Evolutionary conservation across 768 basidiomycete genomes (phyloP).

Genomic region (Suillus spraguei): DNA sequence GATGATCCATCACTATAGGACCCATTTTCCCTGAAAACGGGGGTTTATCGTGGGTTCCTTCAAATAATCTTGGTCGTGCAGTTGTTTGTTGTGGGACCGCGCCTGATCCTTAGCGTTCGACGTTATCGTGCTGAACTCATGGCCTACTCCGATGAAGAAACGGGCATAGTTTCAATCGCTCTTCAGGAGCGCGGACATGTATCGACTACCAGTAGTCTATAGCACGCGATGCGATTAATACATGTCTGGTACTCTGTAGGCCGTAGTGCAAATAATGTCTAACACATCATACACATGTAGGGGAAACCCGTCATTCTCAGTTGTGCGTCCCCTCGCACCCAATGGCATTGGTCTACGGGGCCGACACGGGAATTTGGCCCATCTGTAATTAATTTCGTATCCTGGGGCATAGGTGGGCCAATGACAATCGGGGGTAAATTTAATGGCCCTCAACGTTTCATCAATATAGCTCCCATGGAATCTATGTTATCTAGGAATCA

Average conservation of each 20-base stretch:
- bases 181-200: not conserved
- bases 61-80: not conserved
- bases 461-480: not conserved
- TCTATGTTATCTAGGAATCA: not conserved
- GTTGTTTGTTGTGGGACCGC: not conserved
- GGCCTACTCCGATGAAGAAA: not conserved
- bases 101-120: not conserved
- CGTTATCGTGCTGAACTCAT: not conserved
- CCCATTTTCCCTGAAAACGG: not conserved
- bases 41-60: not conserved
- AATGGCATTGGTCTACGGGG: not conserved
- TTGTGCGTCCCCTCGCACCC: not conserved
- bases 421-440: not conserved
- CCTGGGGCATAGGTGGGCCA: not conserved
- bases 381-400: not conserved
- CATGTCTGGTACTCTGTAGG: not conserved
- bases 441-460: not conserved
- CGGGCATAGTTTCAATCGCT: not conserved
- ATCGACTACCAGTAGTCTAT: not conserved
- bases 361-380: not conserved
- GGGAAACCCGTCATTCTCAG: not conserved
- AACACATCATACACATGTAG: slow-evolving; percentile 38
- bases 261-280: slow-evolving; percentile 46
- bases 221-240: not conserved
- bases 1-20: not conserved